Percentiles rank a stretch among this genome's conserved stretches.
Evolutionary conservation across 352 stramenopile species (phyloP).

Genomic region (Saprolegnia diclina): DNA sequence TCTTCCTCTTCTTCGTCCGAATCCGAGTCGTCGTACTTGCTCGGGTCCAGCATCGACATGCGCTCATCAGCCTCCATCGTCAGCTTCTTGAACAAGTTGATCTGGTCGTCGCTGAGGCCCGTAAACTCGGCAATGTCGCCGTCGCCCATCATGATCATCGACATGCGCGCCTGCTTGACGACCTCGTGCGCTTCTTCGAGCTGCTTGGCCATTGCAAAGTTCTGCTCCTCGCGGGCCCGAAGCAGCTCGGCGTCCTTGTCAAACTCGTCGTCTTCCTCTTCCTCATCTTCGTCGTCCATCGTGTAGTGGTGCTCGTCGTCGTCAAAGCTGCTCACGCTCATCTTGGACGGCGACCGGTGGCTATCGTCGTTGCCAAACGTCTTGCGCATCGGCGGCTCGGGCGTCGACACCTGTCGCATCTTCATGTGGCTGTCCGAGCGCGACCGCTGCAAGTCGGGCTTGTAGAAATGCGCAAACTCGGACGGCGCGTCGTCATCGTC

Average conservation of each 20-base stretch:
- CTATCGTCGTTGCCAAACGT: slow-evolving; percentile 1
- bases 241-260: slow-evolving; percentile 65
- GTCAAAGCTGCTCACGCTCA: slow-evolving; percentile 8
- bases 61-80: slow-evolving; percentile 79
- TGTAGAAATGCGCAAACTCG: slow-evolving; percentile 30
- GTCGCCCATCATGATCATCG: slow-evolving; percentile 77
- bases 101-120: slow-evolving; percentile 74
- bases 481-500: slow-evolving; percentile 13
- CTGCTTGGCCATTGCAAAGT: slow-evolving; percentile 77
- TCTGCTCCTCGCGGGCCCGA: slow-evolving; percentile 74
- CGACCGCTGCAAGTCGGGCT: not conserved
- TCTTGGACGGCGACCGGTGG: not conserved
- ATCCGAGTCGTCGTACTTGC: slow-evolving; percentile 74
- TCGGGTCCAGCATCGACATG: slow-evolving; percentile 74
- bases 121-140: slow-evolving; percentile 51
- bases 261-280: slow-evolving; percentile 74
- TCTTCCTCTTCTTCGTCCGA: slow-evolving; percentile 45
- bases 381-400: not conserved
- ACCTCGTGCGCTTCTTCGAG: slow-evolving; percentile 78
- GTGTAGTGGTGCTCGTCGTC: slow-evolving; percentile 39
- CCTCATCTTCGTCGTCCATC: slow-evolving; percentile 72
- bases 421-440: slow-evolving; percentile 5
- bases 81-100: slow-evolving; percentile 90
- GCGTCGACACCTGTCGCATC: not conserved
- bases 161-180: slow-evolving; percentile 77